Percentiles rank a stretch among this genome's conserved stretches.
Evolutionary conservation across 2,329 filamentous ascomycete genomes (phyloP).

Genomic region (Xylaria sp.): DNA sequence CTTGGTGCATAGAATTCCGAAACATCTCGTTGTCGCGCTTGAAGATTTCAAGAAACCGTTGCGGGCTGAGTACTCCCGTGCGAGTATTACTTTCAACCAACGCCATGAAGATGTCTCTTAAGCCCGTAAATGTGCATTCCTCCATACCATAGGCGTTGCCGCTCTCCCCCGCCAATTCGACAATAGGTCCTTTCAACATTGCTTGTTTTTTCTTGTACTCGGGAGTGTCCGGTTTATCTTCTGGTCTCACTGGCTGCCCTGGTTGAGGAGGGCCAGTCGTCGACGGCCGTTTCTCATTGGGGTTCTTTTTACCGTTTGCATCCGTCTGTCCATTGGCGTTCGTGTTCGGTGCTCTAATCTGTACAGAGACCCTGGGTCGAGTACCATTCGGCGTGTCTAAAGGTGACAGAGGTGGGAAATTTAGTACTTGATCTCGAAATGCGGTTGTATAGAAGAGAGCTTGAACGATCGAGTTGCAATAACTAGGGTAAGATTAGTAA

Average conservation of each 20-base stretch:
- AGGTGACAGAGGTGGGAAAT: constrained; percentile 80
- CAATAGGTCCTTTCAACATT: constrained; percentile 84
- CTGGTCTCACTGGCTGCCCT: constrained; percentile 70
- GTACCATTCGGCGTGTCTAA: constrained; percentile 73
- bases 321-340: constrained; percentile 58
- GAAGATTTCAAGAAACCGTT: constrained; percentile 92
- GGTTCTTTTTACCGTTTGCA: constrained; percentile 62
- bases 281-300: constrained; percentile 65
- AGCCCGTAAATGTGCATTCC: constrained; percentile 90
- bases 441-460: constrained; percentile 94
- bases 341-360: constrained; percentile 65
- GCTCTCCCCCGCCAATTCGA: constrained; percentile 87
- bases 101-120: constrained; percentile 96
- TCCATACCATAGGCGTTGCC: constrained; percentile 86
- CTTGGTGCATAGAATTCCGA: constrained; percentile 95
- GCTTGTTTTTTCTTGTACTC: constrained; percentile 99
- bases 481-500: constrained; percentile 65
- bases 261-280: constrained; percentile 64
- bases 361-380: constrained; percentile 66
- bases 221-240: constrained; percentile 93
- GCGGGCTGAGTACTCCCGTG: constrained; percentile 90
- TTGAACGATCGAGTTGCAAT: constrained; percentile 98
- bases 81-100: constrained; percentile 83
- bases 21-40: constrained; percentile 98
- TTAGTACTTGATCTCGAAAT: constrained; percentile 93